phyloP scores from a whole-genome alignment of 1,284 basidiomycete genomes.

The Puccinia horiana region DNA sequence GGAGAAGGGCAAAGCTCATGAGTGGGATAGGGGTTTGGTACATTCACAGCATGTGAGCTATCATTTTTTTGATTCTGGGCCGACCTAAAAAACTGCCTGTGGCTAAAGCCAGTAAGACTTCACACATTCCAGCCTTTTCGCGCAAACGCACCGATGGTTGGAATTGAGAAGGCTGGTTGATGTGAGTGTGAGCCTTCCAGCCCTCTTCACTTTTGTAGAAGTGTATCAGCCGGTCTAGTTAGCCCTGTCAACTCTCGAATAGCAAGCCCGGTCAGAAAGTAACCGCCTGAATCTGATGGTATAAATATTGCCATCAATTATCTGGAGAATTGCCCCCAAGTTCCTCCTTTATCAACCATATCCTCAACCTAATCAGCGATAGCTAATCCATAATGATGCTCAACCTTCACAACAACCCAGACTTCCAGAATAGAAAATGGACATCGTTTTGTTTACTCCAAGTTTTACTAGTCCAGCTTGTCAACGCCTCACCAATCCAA shows the following conservation, averaged over 20 bases:
- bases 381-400: neutral
- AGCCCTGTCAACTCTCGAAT: neutral
- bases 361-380: neutral
- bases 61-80: too few species aligned
- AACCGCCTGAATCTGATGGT: neutral
- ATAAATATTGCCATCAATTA: neutral
- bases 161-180: too few species aligned
- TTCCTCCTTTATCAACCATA: too few species aligned
- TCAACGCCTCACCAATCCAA: conserved; percentile 5
- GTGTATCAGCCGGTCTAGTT: neutral
- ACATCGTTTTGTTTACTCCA: neutral
- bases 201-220: neutral
- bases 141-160: too few species aligned
- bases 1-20: too few species aligned
- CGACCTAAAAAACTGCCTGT: too few species aligned
- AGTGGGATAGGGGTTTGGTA: too few species aligned
- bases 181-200: neutral
- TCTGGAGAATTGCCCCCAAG: neutral
- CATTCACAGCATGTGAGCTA: too few species aligned
- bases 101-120: too few species aligned
- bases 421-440: neutral
- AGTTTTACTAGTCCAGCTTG: neutral
- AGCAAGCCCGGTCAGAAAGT: neutral
- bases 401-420: neutral
- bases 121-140: too few species aligned